Base-by-base conservation (phyloP, 495 filamentous ascomycete genomes). In the Coniosporium apollinis region DNA sequence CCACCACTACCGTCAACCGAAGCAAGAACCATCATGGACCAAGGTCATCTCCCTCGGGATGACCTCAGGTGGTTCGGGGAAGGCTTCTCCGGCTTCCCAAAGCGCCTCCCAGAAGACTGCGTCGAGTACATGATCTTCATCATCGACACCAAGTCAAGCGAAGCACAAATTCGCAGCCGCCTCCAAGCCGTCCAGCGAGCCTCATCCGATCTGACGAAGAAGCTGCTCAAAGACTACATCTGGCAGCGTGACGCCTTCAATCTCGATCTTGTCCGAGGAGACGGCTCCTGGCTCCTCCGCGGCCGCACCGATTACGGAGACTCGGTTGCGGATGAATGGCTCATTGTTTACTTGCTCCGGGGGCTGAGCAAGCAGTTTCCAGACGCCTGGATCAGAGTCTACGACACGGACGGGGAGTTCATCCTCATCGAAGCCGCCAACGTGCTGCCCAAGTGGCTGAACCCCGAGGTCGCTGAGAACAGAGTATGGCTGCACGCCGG, bases 311-410 rank as follows among this genome's bases (percentile, higher is more conserved):
- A 84, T 48, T 94, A 79, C 43, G 86, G 86, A 5, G 89, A 97
- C 55, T 84, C 82, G 3, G 74, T 94, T 5, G 89, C 93, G 48
- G 89, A 97, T 49, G 91, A 96, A 60, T 97, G 89, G 89, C 69
- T 94, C 2, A 74, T 94, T 34, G 84, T 94, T 18, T 93, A 86
- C 55, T 54, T 96, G 8, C 67, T 97, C n/a, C 73, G 79, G 22
- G 77, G 84, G 48, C 56, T 94, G 39, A 86, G 74, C 48, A 77
- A 64, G 45, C 56, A 69, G 36, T 82, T 79, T 43, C 63, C 68
- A 34, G 67, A 80, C 37, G 59, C 86, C 5, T 96, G 87, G 89
- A 66, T 85, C 26, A 70, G 76, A 31, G 69, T 92, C 4, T 70
- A 65, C 42, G 89, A 97, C 54, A 74, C 72, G 17, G 91, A 96